Conservation (phyloP, 2,329 filamentous ascomycete genomes). For the Ceratocystis papillata region DNA sequence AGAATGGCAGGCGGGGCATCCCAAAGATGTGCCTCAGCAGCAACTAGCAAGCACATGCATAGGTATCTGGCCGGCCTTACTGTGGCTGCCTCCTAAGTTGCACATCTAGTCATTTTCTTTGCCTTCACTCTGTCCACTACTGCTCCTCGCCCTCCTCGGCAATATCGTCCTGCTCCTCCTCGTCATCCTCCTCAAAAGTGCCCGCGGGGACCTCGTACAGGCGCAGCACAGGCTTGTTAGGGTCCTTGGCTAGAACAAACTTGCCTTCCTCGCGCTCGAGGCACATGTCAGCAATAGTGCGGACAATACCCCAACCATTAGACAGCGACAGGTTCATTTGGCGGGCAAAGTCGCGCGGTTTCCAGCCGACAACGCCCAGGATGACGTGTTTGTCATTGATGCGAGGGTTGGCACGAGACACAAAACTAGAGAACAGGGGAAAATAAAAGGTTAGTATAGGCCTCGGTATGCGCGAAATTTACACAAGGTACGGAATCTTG, state of each 20-base stretch:
- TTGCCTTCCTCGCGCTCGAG: slow-evolving; percentile 65
- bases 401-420: slow-evolving; percentile 87
- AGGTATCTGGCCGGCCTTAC: background rate
- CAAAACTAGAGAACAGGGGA: slow-evolving; percentile 52
- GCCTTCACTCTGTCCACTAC: slow-evolving; percentile 9
- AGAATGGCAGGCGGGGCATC: background rate
- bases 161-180: slow-evolving; percentile 42
- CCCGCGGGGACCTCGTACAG: slow-evolving; percentile 81
- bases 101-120: background rate
- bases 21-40: background rate
- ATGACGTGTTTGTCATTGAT: slow-evolving; percentile 88
- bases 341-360: slow-evolving; percentile 87
- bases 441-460: slow-evolving; percentile 28
- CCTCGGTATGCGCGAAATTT: background rate
- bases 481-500: background rate
- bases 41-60: background rate
- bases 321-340: slow-evolving; percentile 97
- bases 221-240: slow-evolving; percentile 90
- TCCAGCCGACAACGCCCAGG: slow-evolving; percentile 92
- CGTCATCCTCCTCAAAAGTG: slow-evolving; percentile 74
- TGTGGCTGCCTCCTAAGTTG: background rate
- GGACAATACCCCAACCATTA: slow-evolving; percentile 98
- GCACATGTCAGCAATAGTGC: slow-evolving; percentile 93
- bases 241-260: slow-evolving; percentile 77
- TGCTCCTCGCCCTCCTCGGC: slow-evolving; percentile 38